A percentile compares a stretch with the other conserved stretches of the same genome.
Conservation (phyloP, 441 rosid species). For the Pelargonium myrrhifolium region DNA sequence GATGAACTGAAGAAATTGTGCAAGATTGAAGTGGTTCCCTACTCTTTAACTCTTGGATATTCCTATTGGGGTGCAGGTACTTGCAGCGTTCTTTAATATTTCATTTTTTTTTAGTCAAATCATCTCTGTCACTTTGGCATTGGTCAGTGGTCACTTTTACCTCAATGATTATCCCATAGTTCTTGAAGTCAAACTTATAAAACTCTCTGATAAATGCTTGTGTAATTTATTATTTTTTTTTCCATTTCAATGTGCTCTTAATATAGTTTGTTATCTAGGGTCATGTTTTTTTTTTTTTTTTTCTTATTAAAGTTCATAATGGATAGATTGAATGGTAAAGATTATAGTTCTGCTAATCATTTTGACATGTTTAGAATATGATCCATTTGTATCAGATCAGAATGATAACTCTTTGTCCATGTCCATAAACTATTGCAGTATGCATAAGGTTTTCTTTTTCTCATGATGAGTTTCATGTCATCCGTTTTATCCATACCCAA, state of each 20-base stretch:
- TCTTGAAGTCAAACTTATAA: not conserved
- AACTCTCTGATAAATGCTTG: not conserved
- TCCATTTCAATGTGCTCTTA: not conserved
- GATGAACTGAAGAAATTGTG: slow-evolving; percentile 55
- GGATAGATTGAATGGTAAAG: not conserved
- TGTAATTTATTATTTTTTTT: too few species aligned
- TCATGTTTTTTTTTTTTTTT: not conserved
- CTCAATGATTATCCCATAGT: not conserved
- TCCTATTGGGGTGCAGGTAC: slow-evolving; percentile 88
- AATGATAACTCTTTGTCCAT: not conserved
- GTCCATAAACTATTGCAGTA: not conserved
- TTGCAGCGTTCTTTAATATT: not conserved
- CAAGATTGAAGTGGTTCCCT: slow-evolving; percentile 59
- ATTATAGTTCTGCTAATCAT: not conserved
- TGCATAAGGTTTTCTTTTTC: not conserved
- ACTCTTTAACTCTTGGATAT: slow-evolving; percentile 71
- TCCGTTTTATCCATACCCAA: too few species aligned
- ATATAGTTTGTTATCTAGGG: not conserved
- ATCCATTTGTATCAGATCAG: not conserved
- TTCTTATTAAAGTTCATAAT: not conserved
- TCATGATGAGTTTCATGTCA: too few species aligned
- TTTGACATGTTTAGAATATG: not conserved
- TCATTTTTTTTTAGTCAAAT: not conserved
- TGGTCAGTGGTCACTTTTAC: not conserved
- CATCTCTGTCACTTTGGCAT: not conserved